phyloP scores from a whole-genome alignment of 306 rosid species.

The Casuarina glauca region DNA sequence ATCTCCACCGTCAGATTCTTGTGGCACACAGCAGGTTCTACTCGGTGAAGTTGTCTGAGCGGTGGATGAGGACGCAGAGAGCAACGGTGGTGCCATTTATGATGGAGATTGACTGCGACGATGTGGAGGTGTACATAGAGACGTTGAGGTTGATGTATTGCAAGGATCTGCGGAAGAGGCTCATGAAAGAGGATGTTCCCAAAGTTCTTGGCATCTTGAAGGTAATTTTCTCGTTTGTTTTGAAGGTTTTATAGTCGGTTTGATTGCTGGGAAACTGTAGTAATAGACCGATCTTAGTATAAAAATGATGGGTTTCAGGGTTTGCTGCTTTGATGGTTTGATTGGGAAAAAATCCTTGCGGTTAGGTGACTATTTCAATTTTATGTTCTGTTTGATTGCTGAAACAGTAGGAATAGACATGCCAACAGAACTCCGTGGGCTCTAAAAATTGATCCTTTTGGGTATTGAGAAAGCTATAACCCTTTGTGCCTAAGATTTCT shows the following conservation, averaged over 20 bases:
- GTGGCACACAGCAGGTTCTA: slow-evolving; percentile 81
- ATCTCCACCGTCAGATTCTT: slow-evolving; percentile 83
- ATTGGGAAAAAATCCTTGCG: background rate
- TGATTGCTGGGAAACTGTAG: slow-evolving; percentile 3
- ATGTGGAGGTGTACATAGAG: slow-evolving; percentile 83
- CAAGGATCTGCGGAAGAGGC: slow-evolving; percentile 80
- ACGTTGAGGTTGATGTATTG: slow-evolving; percentile 88
- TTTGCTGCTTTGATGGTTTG: background rate
- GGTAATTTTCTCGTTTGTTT: slow-evolving; percentile 35
- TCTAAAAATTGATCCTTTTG: background rate
- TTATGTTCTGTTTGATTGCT: background rate
- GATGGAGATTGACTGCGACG: slow-evolving; percentile 94
- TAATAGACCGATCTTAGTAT: background rate
- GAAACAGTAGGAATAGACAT: background rate
- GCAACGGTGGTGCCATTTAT: slow-evolving; percentile 49
- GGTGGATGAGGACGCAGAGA: slow-evolving; percentile 74
- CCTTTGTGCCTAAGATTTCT: background rate
- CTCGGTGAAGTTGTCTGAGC: slow-evolving; percentile 72
- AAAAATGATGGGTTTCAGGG: background rate
- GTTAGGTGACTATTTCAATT: background rate
- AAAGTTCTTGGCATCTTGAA: slow-evolving; percentile 83
- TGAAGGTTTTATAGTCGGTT: slow-evolving; percentile 12
- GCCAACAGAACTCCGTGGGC: background rate
- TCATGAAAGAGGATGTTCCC: slow-evolving; percentile 86
- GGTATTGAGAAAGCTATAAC: background rate